Evolutionary conservation across 805 yeast genomes (phyloP), one percentile per base, ranked within the genome.

Genomic region (Blastobotrys chiropterorum): DNA sequence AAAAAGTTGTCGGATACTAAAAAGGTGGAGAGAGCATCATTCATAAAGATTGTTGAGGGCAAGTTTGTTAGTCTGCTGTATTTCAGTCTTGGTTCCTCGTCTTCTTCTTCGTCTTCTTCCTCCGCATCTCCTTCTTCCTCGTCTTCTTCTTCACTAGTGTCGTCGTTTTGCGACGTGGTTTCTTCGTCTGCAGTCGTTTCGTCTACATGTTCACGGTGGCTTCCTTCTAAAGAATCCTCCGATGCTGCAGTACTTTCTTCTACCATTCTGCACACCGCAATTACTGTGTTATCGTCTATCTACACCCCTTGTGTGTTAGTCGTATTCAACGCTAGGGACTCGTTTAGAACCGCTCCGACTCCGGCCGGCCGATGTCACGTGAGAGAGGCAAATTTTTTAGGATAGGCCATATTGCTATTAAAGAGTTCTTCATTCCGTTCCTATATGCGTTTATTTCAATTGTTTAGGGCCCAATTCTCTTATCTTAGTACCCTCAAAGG

Each of bases 11-110:
- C 85, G 50, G 77, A 76, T 52, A 86, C 78, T 15, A 73, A 69
- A 54, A 85, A 80, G 0, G 89, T 70, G 1, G 97, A 87, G 0
- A 94, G 78, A 0, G 95, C 85, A 62, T 94, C 97, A 46, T 79
- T 77, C 40, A 69, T 71, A 67, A 88, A 87, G 61, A 90, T 82
- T 14, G 81, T 76, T 1, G 80, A 66, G 0, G 97, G 96, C 0
- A 90, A 72, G 42, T 78, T 74, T 3, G 76, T 72, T 15, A 90
- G 68, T 47, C 98, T 74, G 5, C 87, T 72, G 62, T 92, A 94
- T 56, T 85, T 85, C 44, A 94, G 74, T 1, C 65, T 72, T 1
- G 72, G 75, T 1, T 67, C 74, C 1, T 65, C 70, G 1, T 62
- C 68, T 0, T 60, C 69, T 4, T 59, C 68, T 2, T 57, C 66